Evolutionary conservation across 441 rosid genomes (phyloP), one percentile per base, ranked within the genome.

Genomic region (Codiaeum variegatum): DNA sequence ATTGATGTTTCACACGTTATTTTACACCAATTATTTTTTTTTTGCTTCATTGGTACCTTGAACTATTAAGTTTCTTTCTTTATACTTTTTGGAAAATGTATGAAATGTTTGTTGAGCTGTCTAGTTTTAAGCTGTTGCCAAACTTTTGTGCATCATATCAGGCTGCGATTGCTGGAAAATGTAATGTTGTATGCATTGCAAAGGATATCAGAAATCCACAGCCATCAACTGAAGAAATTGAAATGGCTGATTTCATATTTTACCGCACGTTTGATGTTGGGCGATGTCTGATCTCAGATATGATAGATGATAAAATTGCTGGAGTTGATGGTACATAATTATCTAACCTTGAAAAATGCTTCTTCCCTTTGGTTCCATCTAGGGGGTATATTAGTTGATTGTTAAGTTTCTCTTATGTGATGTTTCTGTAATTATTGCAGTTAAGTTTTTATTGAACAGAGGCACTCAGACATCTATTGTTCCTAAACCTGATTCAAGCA

Each of bases 81-180:
- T n/a, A n/a, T n/a, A n/a, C n/a, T 26, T 21, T 62, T 21, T 6
- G 7, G 5, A 18, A 29, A 67, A 26, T n/a, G 28, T 36, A 3
- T 47, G n/a, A 6, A 16, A 11, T 24, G 10, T 44, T 18, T 69
- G 29, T 31, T 10, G 40, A 6, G 34, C 9, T 74, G 10, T 11
- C 6, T 23, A 47, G 24, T 38, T 38, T 11, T 26, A 28, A 64
- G 24, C 66, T n/a, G 24, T 31, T 42, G 66, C 68, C 67, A 34
- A 62, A 69, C 42, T 72, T 51, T 47, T 10, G 29, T 60, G 13
- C 38, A 28, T 73, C 49, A 79, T 73, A 73, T 77, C 83, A 91
- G 98, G 97, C 89, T 83, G 83, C 90, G 64, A 88, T 94, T 76
- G 85, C 90, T 69, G 98, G 98, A 64, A 94, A 92, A 77, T 94